Percentiles rank a stretch among this genome's conserved stretches.
phyloP scores from a whole-genome alignment of 2,329 filamentous ascomycete species.

The Plectosphaerella plurivora region DNA sequence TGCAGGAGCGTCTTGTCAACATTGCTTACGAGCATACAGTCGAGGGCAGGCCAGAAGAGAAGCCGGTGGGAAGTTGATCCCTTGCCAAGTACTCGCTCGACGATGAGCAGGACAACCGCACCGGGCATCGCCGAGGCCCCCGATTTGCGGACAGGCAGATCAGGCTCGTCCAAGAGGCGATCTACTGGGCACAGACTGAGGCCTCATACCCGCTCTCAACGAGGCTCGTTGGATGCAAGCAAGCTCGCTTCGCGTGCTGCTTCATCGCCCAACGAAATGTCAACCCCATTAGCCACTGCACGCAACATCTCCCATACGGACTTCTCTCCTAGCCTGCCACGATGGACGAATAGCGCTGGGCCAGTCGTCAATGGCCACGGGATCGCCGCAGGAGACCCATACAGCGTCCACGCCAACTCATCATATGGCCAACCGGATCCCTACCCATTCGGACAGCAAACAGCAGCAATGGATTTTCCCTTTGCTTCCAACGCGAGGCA shows the following conservation, averaged over 20 bases:
- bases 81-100: background rate
- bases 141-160: too few relatives aligned
- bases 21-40: conserved; percentile 1
- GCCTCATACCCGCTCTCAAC: background rate
- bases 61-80: background rate
- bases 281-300: background rate
- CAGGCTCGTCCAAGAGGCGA: background rate
- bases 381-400: too few relatives aligned
- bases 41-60: background rate
- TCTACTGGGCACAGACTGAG: background rate
- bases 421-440: background rate
- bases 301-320: background rate
- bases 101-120: background rate
- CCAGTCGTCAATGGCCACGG: background rate
- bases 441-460: background rate
- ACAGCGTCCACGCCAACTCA: too few relatives aligned
- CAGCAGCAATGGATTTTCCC: background rate
- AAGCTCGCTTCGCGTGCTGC: too few relatives aligned
- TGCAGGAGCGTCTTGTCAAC: conserved; percentile 7
- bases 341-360: background rate
- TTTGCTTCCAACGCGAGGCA: background rate
- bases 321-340: background rate
- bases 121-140: background rate
- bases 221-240: background rate
- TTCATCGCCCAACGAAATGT: background rate